Evolutionary conservation across 805 yeast genomes (phyloP).

Genomic region (Myxozyma nipponensis): DNA sequence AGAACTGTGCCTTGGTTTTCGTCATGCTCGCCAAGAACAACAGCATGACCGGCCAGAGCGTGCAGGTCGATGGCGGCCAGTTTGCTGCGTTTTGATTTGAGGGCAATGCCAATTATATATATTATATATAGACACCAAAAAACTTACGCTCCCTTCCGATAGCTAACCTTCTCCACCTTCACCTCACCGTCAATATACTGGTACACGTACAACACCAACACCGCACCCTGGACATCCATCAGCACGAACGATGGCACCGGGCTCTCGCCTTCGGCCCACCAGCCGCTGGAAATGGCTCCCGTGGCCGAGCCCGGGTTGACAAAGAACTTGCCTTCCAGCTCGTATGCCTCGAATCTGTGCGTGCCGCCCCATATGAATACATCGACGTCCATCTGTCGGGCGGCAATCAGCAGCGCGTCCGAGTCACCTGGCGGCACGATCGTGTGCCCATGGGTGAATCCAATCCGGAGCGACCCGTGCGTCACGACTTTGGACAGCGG

Average conservation of each 20-base stretch:
- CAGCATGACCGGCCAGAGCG: constrained; percentile 30
- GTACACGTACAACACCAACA: constrained; percentile 80
- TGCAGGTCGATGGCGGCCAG: constrained; percentile 44
- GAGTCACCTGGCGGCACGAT: constrained; percentile 86
- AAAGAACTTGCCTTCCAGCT: constrained; percentile 86
- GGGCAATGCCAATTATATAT: neutral
- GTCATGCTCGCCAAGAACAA: constrained; percentile 31
- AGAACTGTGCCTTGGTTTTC: constrained; percentile 32
- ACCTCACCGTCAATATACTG: constrained; percentile 76
- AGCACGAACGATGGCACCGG: constrained; percentile 85
- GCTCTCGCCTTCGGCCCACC: constrained; percentile 51
- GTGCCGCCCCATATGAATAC: constrained; percentile 90
- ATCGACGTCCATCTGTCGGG: constrained; percentile 90
- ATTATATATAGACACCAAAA: neutral
- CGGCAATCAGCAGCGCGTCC: constrained; percentile 70
- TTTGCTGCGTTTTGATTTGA: neutral
- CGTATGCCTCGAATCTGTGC: constrained; percentile 87
- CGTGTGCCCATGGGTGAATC: constrained; percentile 79
- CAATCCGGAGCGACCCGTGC: constrained; percentile 71
- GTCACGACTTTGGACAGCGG: constrained; percentile 64
- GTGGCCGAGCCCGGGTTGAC: constrained; percentile 97
- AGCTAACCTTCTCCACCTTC: constrained; percentile 81
- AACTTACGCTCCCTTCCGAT: constrained; percentile 45
- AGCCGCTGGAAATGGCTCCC: constrained; percentile 74
- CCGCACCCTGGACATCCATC: constrained; percentile 74